Evolutionary conservation across 371 early-diverging fungal genomes (phyloP).

Genomic region (Circinella umbellata): DNA sequence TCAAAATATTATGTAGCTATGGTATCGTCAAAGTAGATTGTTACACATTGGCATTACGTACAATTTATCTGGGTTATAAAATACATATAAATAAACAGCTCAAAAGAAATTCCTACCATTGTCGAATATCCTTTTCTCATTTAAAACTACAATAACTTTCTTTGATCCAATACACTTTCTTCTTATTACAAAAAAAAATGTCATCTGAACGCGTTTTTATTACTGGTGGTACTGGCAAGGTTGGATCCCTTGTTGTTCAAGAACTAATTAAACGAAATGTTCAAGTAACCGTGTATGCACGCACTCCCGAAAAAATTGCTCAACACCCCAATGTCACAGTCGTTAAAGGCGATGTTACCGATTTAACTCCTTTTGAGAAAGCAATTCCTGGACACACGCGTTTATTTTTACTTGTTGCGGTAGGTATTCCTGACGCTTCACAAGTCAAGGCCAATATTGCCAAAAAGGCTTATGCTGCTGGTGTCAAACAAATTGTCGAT

Average conservation of each 20-base stretch:
- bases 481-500: conserved; percentile 25
- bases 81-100: too few relatives aligned
- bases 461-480: conserved; percentile 20
- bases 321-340: conserved; percentile 5
- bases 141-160: too few relatives aligned
- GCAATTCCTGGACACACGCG: conserved; percentile 21
- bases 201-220: conserved; percentile 25
- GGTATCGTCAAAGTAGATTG: too few relatives aligned
- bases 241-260: conserved; percentile 24
- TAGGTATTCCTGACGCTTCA: not conserved
- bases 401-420: conserved; percentile 12
- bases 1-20: too few relatives aligned
- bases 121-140: too few relatives aligned
- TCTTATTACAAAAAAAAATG: not conserved
- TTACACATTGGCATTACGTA: too few relatives aligned
- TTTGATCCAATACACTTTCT: too few relatives aligned
- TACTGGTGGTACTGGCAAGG: conserved; percentile 37
- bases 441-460: not conserved
- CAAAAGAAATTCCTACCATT: too few relatives aligned
- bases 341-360: conserved; percentile 23
- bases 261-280: conserved; percentile 17
- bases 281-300: conserved; percentile 20
- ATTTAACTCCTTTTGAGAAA: conserved; percentile 14
- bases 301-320: conserved; percentile 26
- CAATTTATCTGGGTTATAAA: too few relatives aligned